Conservation (phyloP, 352 stramenopile species). For the Globisporangium ultimum region DNA sequence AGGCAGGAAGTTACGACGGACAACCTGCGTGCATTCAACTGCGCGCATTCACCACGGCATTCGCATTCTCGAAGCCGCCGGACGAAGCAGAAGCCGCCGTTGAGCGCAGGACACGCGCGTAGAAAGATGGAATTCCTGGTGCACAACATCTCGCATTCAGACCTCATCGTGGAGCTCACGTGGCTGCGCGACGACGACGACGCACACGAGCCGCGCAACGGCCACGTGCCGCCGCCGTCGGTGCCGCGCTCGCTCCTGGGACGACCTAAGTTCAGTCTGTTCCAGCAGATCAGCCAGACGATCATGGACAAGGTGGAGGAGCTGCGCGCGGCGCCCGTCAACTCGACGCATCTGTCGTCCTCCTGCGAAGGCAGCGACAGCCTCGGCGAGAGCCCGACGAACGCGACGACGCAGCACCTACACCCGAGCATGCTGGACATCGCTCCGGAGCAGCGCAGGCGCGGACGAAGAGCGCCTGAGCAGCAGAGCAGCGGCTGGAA, state of each 20-base stretch:
- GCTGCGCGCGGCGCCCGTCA: conserved; percentile 17
- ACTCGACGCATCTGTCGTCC: conserved; percentile 8
- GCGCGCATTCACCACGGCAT: too few relatives aligned
- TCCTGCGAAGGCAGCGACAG: conserved; percentile 20
- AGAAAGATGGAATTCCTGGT: conserved; percentile 91
- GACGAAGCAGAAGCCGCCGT: too few relatives aligned
- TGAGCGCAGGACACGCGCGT: neutral
- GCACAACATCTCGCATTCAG: conserved; percentile 96
- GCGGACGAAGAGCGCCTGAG: neutral
- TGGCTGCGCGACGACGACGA: conserved; percentile 47
- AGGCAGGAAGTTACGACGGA: too few relatives aligned
- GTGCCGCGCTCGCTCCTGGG: conserved; percentile 62
- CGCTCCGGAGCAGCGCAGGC: conserved; percentile 12
- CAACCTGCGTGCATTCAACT: too few relatives aligned
- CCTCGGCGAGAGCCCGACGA: conserved; percentile 7
- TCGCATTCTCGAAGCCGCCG: too few relatives aligned
- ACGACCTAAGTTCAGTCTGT: conserved; percentile 87
- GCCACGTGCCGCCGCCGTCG: conserved; percentile 12
- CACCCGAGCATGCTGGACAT: conserved; percentile 69
- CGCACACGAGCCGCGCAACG: conserved; percentile 1
- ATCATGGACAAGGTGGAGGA: conserved; percentile 68
- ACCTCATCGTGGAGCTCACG: conserved; percentile 91
- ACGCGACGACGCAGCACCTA: conserved; percentile 52
- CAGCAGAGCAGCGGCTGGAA: conserved; percentile 39
- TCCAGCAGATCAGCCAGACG: conserved; percentile 71